Base-by-base conservation (phyloP, 208 protist genomes). In the Leishmania braziliensis region DNA sequence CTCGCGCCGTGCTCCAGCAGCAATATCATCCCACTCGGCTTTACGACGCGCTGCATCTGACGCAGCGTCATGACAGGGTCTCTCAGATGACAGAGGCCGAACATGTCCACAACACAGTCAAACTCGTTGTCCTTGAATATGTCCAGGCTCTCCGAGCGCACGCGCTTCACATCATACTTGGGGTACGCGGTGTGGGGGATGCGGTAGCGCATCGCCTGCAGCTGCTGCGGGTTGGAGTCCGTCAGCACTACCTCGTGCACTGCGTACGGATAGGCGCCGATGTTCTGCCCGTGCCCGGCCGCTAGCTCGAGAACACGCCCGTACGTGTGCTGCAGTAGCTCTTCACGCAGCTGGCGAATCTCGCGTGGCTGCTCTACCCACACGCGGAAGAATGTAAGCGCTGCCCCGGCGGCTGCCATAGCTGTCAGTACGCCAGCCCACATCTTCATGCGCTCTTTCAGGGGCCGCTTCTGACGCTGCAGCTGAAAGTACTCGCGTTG, bases 71-170 rank as follows among this genome's bases (percentile, higher is more conserved):
- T 95, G 66, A 95, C 92, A 39, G 96, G 96, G 85, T 97, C 93
- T 78, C 95, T 89, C n/a, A 97, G 83, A 68, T 95, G 90, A 77
- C 96, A 98, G 39, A 98, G 88, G 23, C 96, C 96, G 81, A 97
- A 98, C 92, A 96, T 97, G 87, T 98, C 96, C 51, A 97, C 92
- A 8, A 97, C 84, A 79, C 91, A 96, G 80, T 98, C 96, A 85
- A 98, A 98, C 89, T 95, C 91, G 29, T 85, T 90, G 79, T 96
- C 89, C 46, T 82, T 84, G 83, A 98, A 96, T 53, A 82, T 86
- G 68, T 95, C 91, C 9, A 98, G 88, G 48, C 82, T 91, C 84
- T 97, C 93, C 12, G 87, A 90, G 71, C 92, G 92, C n/a, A 96
- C 92, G 48, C 91, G 93, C 71, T 91, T 84, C 56, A 97, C 89